These are phyloP conservation scores for Aleurites moluccanus DNA, from an alignment of 441 rosid genomes.

Conservation along the genomic window DNA sequence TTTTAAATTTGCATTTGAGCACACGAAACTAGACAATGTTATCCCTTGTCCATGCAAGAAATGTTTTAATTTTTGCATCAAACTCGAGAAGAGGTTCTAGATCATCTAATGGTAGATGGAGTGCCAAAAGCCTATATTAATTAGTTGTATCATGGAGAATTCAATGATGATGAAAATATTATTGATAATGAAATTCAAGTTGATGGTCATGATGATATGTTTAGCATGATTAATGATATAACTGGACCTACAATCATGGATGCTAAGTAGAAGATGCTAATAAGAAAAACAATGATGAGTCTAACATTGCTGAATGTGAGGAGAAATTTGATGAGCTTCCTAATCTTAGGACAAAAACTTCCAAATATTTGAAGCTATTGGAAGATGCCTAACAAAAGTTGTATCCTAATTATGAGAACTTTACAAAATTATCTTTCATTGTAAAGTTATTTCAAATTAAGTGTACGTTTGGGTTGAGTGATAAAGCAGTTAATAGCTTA, in stretches of 20 bases:
- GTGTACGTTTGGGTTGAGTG: background rate
- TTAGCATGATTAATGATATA: background rate
- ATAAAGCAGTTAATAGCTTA: background rate
- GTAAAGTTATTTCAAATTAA: background rate
- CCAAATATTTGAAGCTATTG: background rate
- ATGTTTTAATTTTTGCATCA: background rate
- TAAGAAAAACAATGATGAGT: background rate
- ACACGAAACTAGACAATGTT: background rate
- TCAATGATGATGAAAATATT: too few species aligned
- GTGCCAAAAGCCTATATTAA: background rate
- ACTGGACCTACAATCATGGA: background rate
- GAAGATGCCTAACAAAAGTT: background rate
- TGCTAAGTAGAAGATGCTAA: background rate
- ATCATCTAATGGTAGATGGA: background rate
- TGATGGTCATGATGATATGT: background rate
- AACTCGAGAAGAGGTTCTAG: background rate
- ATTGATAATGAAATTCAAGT: background rate
- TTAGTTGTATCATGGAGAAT: slow-evolving; percentile 6
- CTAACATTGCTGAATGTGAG: too few species aligned
- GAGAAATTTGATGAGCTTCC: too few species aligned
- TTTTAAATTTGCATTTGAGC: background rate
- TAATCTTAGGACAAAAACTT: background rate
- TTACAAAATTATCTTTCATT: background rate
- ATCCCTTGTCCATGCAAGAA: background rate
- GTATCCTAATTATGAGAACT: background rate